phyloP scores from a whole-genome alignment of 75 land plant species.

The Sequoiadendron giganteum region DNA sequence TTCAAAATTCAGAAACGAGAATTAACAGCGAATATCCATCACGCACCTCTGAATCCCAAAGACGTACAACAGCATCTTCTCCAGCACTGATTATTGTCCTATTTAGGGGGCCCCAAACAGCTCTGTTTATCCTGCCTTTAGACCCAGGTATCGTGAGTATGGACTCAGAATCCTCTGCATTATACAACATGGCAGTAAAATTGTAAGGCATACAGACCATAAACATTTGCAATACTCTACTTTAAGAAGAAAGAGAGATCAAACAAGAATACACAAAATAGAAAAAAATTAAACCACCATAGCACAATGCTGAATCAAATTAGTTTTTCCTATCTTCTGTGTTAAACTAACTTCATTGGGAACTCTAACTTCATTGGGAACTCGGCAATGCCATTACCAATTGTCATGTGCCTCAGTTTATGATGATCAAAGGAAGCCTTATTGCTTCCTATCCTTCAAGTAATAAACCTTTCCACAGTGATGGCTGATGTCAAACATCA shows the following conservation, averaged over 20 bases:
- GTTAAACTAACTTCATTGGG: background rate
- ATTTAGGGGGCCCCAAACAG: slow-evolving; percentile 97
- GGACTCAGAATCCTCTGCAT: slow-evolving; percentile 73
- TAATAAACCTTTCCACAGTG: background rate
- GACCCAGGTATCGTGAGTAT: slow-evolving; percentile 68
- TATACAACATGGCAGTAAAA: background rate
- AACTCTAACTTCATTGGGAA: background rate
- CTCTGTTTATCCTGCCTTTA: slow-evolving; percentile 93
- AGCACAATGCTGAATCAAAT: background rate
- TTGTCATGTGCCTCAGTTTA: background rate
- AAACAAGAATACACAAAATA: background rate
- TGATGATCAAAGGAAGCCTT: background rate
- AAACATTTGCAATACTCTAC: background rate
- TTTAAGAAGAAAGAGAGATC: background rate
- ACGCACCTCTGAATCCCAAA: slow-evolving; percentile 96
- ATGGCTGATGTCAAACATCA: background rate
- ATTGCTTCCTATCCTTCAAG: background rate
- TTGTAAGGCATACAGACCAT: background rate
- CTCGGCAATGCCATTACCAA: background rate
- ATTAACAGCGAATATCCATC: background rate
- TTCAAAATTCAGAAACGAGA: background rate
- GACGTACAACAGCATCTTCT: slow-evolving; percentile 84
- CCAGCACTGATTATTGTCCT: slow-evolving; percentile 91
- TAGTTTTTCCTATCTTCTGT: background rate
- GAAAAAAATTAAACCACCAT: background rate